Percentiles rank a stretch among this genome's conserved stretches.
phyloP scores from a whole-genome alignment of 192 early-diverging fungal species.

The Umbelopsis isabellina region DNA sequence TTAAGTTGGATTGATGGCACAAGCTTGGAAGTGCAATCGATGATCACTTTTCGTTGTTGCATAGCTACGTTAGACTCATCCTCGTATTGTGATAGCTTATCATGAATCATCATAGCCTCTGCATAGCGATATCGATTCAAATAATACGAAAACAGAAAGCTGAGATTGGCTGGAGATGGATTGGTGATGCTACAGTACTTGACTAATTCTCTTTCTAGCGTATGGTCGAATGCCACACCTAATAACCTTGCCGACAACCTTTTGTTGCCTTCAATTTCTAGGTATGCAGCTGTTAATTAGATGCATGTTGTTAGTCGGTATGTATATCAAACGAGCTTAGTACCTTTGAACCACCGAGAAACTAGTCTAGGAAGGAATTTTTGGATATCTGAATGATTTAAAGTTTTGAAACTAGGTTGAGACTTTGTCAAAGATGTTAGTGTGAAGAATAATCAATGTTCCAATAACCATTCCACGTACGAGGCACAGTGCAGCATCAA shows the following conservation, averaged over 20 bases:
- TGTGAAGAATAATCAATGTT: too few relatives aligned
- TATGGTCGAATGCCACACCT: background rate
- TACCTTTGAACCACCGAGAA: constrained; percentile 7
- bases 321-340: background rate
- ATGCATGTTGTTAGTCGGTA: background rate
- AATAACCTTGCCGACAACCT: background rate
- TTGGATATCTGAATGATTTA: too few relatives aligned
- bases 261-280: background rate
- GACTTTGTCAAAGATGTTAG: too few relatives aligned
- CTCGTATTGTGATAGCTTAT: background rate
- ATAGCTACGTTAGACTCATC: background rate
- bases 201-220: background rate
- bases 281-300: too few relatives aligned
- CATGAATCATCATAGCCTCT: background rate
- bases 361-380: background rate
- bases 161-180: background rate
- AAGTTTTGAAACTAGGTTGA: too few relatives aligned
- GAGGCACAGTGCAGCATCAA: background rate
- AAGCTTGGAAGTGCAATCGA: background rate
- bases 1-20: background rate
- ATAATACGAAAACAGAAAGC: background rate
- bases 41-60: constrained; percentile 12
- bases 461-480: background rate
- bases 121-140: background rate
- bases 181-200: background rate